Evolutionary conservation across 352 stramenopile species (phyloP).

Genomic region (Thraustochytrium sp.): DNA sequence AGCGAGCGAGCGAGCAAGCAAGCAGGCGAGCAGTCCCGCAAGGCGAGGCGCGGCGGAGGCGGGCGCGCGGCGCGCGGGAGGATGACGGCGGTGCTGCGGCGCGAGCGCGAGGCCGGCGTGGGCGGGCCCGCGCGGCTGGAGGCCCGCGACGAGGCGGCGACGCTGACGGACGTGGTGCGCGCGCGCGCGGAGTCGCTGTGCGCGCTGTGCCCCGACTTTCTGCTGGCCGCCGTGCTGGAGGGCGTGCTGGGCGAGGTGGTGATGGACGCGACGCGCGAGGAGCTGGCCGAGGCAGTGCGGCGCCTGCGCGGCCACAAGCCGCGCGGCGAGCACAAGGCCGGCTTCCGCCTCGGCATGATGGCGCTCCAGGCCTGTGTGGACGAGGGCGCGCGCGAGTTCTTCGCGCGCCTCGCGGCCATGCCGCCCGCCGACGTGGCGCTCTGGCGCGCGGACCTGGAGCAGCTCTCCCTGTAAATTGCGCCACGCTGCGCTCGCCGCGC

Average conservation of each 20-base stretch:
- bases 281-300: neutral
- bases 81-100: neutral
- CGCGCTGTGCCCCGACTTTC: slow-evolving; percentile 23
- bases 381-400: neutral
- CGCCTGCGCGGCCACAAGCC: neutral
- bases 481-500: no score
- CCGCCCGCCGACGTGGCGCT: neutral
- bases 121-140: neutral
- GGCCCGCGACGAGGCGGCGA: neutral
- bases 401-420: slow-evolving; percentile 18
- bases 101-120: neutral
- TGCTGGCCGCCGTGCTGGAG: slow-evolving; percentile 28
- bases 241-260: slow-evolving; percentile 28
- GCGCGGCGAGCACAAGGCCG: neutral
- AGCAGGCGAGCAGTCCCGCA: no score
- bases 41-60: no score
- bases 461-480: neutral
- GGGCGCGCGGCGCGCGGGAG: neutral
- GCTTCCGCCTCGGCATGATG: slow-evolving; percentile 1
- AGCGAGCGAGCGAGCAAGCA: neutral
- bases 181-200: neutral
- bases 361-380: neutral
- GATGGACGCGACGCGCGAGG: neutral
- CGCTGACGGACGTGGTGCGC: neutral
- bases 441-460: neutral